These are phyloP conservation scores for Mycena chlorophos DNA, from an alignment of 768 basidiomycete genomes.

Conservation along the genomic window DNA sequence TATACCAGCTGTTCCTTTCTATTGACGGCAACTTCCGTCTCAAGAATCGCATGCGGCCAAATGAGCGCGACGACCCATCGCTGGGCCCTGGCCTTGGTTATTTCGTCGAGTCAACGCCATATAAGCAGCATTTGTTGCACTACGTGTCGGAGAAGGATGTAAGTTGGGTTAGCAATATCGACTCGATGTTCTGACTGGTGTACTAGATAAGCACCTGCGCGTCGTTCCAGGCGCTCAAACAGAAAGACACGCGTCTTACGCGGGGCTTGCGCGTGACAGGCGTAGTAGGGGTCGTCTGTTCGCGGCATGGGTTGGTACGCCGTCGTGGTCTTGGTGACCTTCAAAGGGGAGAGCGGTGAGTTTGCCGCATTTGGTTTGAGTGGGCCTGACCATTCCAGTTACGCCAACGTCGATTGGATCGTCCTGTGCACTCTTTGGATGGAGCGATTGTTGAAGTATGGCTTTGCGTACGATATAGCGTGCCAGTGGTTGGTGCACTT, in stretches of 20 bases:
- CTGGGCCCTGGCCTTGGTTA: conserved; percentile 17
- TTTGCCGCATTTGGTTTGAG: neutral
- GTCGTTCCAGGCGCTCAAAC: conserved; percentile 17
- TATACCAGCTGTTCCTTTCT: conserved; percentile 12
- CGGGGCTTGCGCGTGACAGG: conserved; percentile 15
- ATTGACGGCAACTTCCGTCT: conserved; percentile 25
- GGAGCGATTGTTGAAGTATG: neutral
- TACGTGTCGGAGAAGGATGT: conserved; percentile 17
- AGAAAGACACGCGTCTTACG: conserved; percentile 20
- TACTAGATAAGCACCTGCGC: conserved; percentile 22
- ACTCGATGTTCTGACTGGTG: neutral
- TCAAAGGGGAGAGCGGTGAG: conserved; percentile 27
- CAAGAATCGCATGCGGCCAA: conserved; percentile 13
- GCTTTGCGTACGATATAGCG: conserved; percentile 28
- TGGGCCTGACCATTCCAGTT: conserved; percentile 7
- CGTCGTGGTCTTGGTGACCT: conserved; percentile 24
- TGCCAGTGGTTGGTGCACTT: conserved; percentile 24
- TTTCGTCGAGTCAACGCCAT: conserved; percentile 11
- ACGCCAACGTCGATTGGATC: conserved; percentile 28
- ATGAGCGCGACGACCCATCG: conserved; percentile 14
- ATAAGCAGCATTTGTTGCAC: conserved; percentile 3
- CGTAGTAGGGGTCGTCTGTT: conserved; percentile 13
- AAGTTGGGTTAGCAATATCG: neutral
- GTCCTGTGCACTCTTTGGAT: conserved; percentile 18
- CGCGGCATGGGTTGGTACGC: conserved; percentile 18